Evolutionary conservation across 2,329 filamentous ascomycete genomes (phyloP).

Genomic region (Sclerotinia subarctica): DNA sequence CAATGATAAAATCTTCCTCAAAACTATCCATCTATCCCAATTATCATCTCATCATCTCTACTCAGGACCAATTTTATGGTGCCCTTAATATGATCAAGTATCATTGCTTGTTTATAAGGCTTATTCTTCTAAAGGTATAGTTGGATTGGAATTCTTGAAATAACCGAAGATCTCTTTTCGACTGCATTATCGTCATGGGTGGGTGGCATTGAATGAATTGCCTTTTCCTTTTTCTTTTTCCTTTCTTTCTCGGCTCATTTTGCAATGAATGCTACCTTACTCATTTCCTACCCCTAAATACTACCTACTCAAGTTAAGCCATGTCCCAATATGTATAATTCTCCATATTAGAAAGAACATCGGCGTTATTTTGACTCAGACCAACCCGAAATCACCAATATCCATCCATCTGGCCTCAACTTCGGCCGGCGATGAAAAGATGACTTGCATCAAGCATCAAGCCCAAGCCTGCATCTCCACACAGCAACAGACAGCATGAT

Average conservation of each 20-base stretch:
- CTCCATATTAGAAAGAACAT: background rate
- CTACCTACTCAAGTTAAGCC: constrained; percentile 13
- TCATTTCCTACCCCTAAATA: background rate
- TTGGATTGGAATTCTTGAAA: background rate
- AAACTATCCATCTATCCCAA: background rate
- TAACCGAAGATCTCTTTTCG: background rate
- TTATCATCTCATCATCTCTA: background rate
- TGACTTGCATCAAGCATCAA: constrained; percentile 24
- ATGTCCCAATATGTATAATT: constrained; percentile 1
- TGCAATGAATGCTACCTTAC: background rate
- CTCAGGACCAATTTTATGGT: background rate
- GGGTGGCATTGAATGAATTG: constrained; percentile 9
- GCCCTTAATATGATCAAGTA: background rate
- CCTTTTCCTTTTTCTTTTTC: background rate
- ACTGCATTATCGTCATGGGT: constrained; percentile 6
- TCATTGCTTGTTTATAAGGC: no score
- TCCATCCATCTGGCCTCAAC: constrained; percentile 15
- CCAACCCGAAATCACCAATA: background rate
- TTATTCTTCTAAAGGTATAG: background rate
- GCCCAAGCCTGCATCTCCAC: constrained; percentile 14
- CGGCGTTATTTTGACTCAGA: constrained; percentile 10
- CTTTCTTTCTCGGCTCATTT: background rate
- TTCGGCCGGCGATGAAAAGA: constrained; percentile 18
- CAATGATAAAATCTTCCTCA: background rate
- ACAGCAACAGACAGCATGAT: constrained; percentile 14